A percentile compares a stretch with the other conserved stretches of the same genome.
These are phyloP conservation scores for Saraca asoca DNA, from an alignment of 331 rosid genomes.

Conservation along the genomic window DNA sequence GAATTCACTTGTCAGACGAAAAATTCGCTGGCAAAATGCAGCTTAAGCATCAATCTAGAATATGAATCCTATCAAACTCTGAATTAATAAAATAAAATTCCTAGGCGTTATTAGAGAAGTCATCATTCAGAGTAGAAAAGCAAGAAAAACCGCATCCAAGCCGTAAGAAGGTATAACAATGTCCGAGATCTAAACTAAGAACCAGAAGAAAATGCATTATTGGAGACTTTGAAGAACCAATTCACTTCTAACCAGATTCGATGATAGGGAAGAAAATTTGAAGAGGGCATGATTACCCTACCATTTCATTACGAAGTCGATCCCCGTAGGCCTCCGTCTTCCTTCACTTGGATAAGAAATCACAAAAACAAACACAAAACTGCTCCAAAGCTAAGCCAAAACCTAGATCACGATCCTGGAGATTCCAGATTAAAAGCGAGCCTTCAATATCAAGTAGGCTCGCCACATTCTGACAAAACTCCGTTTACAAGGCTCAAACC, in stretches of 20 bases:
- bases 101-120: constrained; percentile 11
- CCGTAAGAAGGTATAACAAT: constrained; percentile 39
- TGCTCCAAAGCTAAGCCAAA: constrained; percentile 47
- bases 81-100: constrained; percentile 13
- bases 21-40: constrained; percentile 35
- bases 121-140: constrained; percentile 13
- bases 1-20: neutral
- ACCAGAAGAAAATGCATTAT: constrained; percentile 40
- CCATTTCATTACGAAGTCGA: constrained; percentile 83
- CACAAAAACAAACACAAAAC: constrained; percentile 38
- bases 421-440: constrained; percentile 43
- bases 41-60: constrained; percentile 32
- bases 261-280: neutral
- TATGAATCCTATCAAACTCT: constrained; percentile 13
- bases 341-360: constrained; percentile 44
- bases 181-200: constrained; percentile 57
- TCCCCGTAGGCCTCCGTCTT: constrained; percentile 73
- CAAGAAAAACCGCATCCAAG: constrained; percentile 19
- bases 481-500: constrained; percentile 35
- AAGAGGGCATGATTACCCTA: constrained; percentile 41
- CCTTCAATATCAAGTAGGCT: constrained; percentile 40
- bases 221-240: constrained; percentile 26
- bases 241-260: constrained; percentile 4
- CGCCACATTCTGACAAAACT: constrained; percentile 74
- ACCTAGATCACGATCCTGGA: constrained; percentile 77